Evolutionary conservation across 1,284 basidiomycete species (phyloP), one percentile per base, ranked within the genome.

Genomic region (Heterobasidion occidentale): DNA sequence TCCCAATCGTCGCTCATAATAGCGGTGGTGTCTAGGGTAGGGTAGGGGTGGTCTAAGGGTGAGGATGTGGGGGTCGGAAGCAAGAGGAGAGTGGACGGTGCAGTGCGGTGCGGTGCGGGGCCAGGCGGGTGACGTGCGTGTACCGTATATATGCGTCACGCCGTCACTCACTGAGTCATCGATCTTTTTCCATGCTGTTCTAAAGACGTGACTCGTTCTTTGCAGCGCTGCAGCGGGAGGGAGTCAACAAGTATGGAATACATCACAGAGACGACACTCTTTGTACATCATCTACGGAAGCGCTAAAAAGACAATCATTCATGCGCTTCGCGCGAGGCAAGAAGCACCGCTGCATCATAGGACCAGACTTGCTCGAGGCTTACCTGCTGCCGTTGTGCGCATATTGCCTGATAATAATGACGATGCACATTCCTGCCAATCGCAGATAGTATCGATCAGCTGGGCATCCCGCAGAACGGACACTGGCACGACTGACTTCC

Each of bases 1-100:
- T 92, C 88, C 87, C 86, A 89, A 46, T 90, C 85, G 67, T 77
- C 78, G 65, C 71, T 77, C 82, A 84, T 86, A 36, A 58, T 75
- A 6, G 36, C 8, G 19, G n/a, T 36, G 36, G 12, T 14, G 38
- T 11, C 38, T 51, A 12, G 9, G 44, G 19, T n/a, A 45, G 36
- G 11, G 38, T 53, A 5, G 11, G 38, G 35, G 17, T 15, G 14
- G 14, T 34, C 14, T 15, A n/a, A 20, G 19, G 17, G 44, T 20
- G 35, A 38, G 53, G 36, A 4, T 1, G 34, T 33, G 9, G 15
- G 36, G 11, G 35, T 36, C 50, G 36, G n/a, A 35, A 5, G 49
- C n/a, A 42, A 35, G 47, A 49, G 11, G 15, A 27, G 11, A 20
- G 15, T 19, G 11, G 34, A 27, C 15, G 27, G 27, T 27, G 27